These are phyloP conservation scores for Hanseniaspora meyeri DNA, from an alignment of 805 yeast genomes.

Conservation along the genomic window DNA sequence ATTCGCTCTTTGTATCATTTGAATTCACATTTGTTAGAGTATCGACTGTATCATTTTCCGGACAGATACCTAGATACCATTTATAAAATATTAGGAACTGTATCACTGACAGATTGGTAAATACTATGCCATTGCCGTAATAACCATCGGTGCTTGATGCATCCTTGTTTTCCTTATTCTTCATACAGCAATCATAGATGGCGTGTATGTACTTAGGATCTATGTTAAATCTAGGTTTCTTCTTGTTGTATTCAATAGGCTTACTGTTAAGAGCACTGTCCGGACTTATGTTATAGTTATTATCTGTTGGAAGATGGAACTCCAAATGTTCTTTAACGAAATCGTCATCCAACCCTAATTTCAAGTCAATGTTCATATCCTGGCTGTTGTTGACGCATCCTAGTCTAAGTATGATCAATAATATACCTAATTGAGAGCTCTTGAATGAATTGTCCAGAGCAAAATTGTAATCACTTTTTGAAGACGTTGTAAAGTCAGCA, in stretches of 20 bases:
- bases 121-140: neutral
- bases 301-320: slow-evolving; percentile 23
- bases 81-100: slow-evolving; percentile 51
- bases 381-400: slow-evolving; percentile 19
- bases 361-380: slow-evolving; percentile 23
- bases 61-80: slow-evolving; percentile 42
- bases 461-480: slow-evolving; percentile 24
- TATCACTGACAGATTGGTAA: slow-evolving; percentile 30
- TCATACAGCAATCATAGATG: slow-evolving; percentile 20
- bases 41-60: slow-evolving; percentile 32
- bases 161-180: slow-evolving; percentile 23
- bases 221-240: slow-evolving; percentile 18
- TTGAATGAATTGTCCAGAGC: slow-evolving; percentile 27
- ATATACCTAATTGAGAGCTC: slow-evolving; percentile 38
- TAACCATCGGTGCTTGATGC: slow-evolving; percentile 17
- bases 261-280: slow-evolving; percentile 17
- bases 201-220: slow-evolving; percentile 19
- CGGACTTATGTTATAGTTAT: neutral
- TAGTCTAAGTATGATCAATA: slow-evolving; percentile 40
- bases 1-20: slow-evolving; percentile 39
- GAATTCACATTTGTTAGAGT: slow-evolving; percentile 15
- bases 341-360: neutral
- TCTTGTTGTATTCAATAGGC: slow-evolving; percentile 15
- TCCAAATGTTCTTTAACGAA: slow-evolving; percentile 6
- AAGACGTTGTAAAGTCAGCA: neutral